Evolutionary conservation across 305 asterid genomes (phyloP).

Genomic region (Fraxinus greggii): DNA sequence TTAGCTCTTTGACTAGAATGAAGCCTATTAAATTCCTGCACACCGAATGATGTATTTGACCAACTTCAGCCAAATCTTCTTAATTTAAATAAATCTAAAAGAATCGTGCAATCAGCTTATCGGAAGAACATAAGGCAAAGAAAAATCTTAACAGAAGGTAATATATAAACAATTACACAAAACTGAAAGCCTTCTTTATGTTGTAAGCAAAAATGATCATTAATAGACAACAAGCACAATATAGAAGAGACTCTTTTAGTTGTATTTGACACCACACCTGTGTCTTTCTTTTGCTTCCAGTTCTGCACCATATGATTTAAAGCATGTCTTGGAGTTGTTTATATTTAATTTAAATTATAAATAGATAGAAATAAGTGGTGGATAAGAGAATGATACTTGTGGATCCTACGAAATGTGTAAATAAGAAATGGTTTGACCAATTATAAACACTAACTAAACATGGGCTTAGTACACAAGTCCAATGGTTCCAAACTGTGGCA

Average conservation of each 20-base stretch:
- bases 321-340: background rate
- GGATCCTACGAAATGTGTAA: background rate
- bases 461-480: background rate
- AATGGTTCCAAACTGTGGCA: background rate
- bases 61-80: slow-evolving; percentile 23
- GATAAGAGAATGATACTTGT: background rate
- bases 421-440: background rate
- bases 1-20: slow-evolving; percentile 87
- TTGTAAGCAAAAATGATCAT: background rate
- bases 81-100: slow-evolving; percentile 16
- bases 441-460: background rate
- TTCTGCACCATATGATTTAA: background rate
- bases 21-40: slow-evolving; percentile 84
- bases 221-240: background rate
- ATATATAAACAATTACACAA: background rate
- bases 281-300: background rate
- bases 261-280: background rate
- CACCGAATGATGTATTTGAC: slow-evolving; percentile 22
- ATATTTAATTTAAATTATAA: background rate
- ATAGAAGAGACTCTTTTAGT: background rate
- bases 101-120: background rate
- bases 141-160: background rate
- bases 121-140: background rate
- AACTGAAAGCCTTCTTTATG: background rate
- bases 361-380: background rate